Evolutionary conservation across 495 filamentous ascomycete species (phyloP).

Genomic region (Penicillium herquei): DNA sequence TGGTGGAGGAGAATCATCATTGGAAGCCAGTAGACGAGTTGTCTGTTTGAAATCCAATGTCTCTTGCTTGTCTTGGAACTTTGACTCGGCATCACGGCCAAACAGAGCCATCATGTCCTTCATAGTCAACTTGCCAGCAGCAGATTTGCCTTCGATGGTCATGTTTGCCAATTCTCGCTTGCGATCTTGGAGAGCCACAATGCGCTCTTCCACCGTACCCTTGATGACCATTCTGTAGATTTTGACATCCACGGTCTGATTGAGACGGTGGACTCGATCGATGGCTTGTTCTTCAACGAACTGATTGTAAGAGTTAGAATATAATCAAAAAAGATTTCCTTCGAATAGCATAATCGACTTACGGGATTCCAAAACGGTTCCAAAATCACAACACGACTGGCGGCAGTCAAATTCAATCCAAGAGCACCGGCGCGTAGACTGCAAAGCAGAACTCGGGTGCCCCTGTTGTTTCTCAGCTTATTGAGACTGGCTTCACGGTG

Average conservation of each 20-base stretch:
- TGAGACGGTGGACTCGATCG: constrained; percentile 94
- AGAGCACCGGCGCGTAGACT: constrained; percentile 89
- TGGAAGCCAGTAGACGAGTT: constrained; percentile 23
- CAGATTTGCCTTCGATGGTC: constrained; percentile 78
- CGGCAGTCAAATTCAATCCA: constrained; percentile 91
- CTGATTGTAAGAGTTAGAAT: constrained; percentile 32
- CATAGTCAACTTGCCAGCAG: constrained; percentile 79
- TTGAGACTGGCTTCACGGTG: constrained; percentile 81
- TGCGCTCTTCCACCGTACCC: constrained; percentile 85
- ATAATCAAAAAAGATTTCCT: background rate
- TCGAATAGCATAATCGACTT: constrained; percentile 29
- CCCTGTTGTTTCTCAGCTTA: constrained; percentile 67
- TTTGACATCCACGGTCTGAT: constrained; percentile 88
- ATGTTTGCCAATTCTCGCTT: constrained; percentile 84
- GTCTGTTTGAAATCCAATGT: constrained; percentile 32
- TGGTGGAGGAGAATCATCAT: constrained; percentile 21
- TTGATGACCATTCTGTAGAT: constrained; percentile 91
- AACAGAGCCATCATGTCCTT: constrained; percentile 92
- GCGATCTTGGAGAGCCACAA: constrained; percentile 86
- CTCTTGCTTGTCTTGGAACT: constrained; percentile 33
- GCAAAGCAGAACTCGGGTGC: constrained; percentile 79
- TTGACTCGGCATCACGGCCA: constrained; percentile 67
- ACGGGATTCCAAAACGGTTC: constrained; percentile 98
- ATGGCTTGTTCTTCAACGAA: constrained; percentile 99
- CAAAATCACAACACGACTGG: constrained; percentile 87